A percentile compares a stretch with the other conserved stretches of the same genome.
phyloP scores from a whole-genome alignment of 2,329 filamentous ascomycete species.

The Diaporthe australafricana region DNA sequence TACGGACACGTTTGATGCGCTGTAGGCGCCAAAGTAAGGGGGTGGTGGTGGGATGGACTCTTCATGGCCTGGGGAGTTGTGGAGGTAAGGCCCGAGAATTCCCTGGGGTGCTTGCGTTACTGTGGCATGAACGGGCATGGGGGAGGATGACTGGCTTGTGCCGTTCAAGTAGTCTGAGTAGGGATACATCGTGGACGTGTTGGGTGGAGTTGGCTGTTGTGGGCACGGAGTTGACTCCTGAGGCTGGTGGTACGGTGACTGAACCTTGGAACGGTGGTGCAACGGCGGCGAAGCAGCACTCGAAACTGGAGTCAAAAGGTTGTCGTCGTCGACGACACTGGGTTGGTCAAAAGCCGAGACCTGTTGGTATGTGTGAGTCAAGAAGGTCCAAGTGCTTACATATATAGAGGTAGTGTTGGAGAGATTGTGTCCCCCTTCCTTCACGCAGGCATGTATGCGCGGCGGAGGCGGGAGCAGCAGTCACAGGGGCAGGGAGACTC shows the following conservation, averaged over 20 bases:
- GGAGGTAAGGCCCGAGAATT: slow-evolving; percentile 47
- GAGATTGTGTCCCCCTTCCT: slow-evolving; percentile 21
- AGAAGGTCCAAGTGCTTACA: neutral
- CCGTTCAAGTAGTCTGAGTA: slow-evolving; percentile 57
- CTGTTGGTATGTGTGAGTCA: slow-evolving; percentile 40
- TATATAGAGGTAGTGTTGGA: slow-evolving; percentile 19
- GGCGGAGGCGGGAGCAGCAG: neutral
- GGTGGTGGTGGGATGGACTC: slow-evolving; percentile 41
- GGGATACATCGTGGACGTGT: slow-evolving; percentile 57
- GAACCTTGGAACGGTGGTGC: slow-evolving; percentile 48
- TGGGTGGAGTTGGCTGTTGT: slow-evolving; percentile 62
- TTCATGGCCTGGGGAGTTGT: slow-evolving; percentile 46
- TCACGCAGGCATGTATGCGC: neutral
- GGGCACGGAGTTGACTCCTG: slow-evolving; percentile 50
- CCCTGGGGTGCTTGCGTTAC: slow-evolving; percentile 53
- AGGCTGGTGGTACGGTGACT: slow-evolving; percentile 48
- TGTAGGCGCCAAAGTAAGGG: slow-evolving; percentile 52
- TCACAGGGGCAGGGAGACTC: slow-evolving; percentile 21
- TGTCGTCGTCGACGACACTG: slow-evolving; percentile 41
- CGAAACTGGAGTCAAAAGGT: slow-evolving; percentile 64
- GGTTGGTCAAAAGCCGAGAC: slow-evolving; percentile 53
- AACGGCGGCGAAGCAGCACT: slow-evolving; percentile 60
- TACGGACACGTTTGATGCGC: slow-evolving; percentile 52
- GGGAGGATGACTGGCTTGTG: slow-evolving; percentile 57
- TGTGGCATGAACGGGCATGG: slow-evolving; percentile 55